phyloP scores from a whole-genome alignment of 371 early-diverging fungal genomes.

The Conidiobolus incongruus region DNA sequence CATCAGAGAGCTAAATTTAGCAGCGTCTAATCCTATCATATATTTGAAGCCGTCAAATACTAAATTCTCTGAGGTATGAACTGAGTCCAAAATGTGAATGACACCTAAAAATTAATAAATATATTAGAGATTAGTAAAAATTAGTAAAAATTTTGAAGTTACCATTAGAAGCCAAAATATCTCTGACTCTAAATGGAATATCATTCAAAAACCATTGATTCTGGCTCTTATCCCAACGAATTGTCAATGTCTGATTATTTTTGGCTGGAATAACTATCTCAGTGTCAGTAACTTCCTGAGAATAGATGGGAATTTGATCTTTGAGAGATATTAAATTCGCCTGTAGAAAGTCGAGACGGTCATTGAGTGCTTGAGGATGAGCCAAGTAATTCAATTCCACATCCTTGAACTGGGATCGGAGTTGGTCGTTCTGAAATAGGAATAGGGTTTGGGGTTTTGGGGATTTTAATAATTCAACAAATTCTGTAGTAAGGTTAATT shows the following conservation, averaged over 20 bases:
- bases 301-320: neutral
- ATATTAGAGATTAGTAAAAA: neutral
- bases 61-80: neutral
- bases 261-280: neutral
- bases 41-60: slow-evolving; percentile 2
- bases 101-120: slow-evolving; percentile 1
- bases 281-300: neutral
- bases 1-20: neutral
- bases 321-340: neutral
- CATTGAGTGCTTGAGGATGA: neutral
- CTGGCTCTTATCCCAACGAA: neutral
- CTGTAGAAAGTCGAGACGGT: neutral
- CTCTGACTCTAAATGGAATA: neutral
- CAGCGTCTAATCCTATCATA: neutral
- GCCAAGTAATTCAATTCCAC: neutral
- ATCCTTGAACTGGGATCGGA: neutral
- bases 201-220: neutral
- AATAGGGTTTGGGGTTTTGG: no score
- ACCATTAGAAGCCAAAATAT: slow-evolving; percentile 1
- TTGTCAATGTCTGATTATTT: neutral
- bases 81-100: neutral
- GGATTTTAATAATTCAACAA: no score
- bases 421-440: no score
- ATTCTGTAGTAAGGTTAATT: no score
- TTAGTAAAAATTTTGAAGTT: neutral